Conservation (phyloP, 768 basidiomycete species). For the Lactifluus echinatus region DNA sequence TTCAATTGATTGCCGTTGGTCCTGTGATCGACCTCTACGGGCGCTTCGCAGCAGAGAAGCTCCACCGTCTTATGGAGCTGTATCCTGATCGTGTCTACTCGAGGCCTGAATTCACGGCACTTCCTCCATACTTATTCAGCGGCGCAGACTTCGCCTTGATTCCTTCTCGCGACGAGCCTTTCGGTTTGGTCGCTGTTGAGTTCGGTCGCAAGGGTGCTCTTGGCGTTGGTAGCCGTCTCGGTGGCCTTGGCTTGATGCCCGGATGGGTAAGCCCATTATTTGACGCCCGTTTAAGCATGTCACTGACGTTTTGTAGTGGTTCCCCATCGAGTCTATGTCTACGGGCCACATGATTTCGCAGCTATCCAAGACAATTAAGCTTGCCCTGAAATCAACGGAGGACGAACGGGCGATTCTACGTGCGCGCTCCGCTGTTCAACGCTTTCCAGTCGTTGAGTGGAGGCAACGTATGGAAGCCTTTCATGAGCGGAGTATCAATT, state of each 20-base stretch:
- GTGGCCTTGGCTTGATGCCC: slow-evolving; percentile 94
- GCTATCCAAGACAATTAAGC: slow-evolving; percentile 87
- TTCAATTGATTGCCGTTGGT: slow-evolving; percentile 84
- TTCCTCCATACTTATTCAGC: slow-evolving; percentile 89
- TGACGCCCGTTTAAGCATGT: background rate
- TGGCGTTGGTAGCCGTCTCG: slow-evolving; percentile 88
- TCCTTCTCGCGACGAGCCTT: slow-evolving; percentile 93
- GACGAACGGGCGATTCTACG: slow-evolving; percentile 90
- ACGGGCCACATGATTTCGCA: slow-evolving; percentile 94
- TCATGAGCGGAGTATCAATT: slow-evolving; percentile 73
- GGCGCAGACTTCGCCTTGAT: slow-evolving; percentile 95
- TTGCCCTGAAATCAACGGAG: slow-evolving; percentile 83
- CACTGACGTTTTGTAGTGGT: slow-evolving; percentile 54
- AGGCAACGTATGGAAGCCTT: slow-evolving; percentile 93
- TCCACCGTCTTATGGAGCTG: slow-evolving; percentile 87
- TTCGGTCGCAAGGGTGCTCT: slow-evolving; percentile 95
- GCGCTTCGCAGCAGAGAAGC: slow-evolving; percentile 90
- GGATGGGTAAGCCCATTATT: slow-evolving; percentile 67
- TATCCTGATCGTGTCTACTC: slow-evolving; percentile 91
- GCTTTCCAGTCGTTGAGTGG: slow-evolving; percentile 98
- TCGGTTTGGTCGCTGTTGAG: slow-evolving; percentile 92
- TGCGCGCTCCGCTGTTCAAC: slow-evolving; percentile 88
- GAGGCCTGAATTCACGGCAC: slow-evolving; percentile 93
- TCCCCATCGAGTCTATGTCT: slow-evolving; percentile 90
- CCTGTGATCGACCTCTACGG: slow-evolving; percentile 95